Evolutionary conservation across 306 rosid genomes (phyloP).

Genomic region (Cucumis cinereus): DNA sequence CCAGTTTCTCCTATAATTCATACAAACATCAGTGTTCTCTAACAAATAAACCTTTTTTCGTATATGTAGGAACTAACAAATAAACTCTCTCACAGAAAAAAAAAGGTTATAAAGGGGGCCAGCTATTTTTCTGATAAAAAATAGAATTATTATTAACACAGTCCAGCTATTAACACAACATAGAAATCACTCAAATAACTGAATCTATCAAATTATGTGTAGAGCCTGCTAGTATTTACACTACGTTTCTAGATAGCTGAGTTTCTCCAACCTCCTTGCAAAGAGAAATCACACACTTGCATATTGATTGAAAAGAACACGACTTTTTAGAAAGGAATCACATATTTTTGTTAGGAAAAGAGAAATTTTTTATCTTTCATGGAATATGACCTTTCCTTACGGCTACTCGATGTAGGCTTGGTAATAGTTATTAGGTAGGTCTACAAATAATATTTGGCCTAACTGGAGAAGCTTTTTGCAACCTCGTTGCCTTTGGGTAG

Average conservation of each 20-base stretch:
- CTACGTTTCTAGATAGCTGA: background rate
- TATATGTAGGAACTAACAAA: background rate
- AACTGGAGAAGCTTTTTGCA: background rate
- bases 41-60: no score
- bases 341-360: background rate
- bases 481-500: background rate
- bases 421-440: background rate
- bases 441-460: background rate
- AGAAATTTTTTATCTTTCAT: background rate
- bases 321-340: background rate
- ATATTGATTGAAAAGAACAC: background rate
- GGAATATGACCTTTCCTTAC: background rate
- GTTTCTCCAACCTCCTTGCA: background rate
- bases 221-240: background rate
- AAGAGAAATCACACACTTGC: background rate
- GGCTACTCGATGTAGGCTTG: background rate
- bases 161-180: background rate
- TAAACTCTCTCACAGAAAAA: background rate
- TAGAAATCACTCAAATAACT: background rate
- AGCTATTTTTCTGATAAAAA: background rate
- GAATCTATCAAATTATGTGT: background rate
- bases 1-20: constrained; percentile 68
- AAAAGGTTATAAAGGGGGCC: background rate
- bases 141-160: background rate
- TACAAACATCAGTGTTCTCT: constrained; percentile 3